Evolutionary conservation across 2,329 filamentous ascomycete genomes (phyloP).

Genomic region (Penicillium palitans): DNA sequence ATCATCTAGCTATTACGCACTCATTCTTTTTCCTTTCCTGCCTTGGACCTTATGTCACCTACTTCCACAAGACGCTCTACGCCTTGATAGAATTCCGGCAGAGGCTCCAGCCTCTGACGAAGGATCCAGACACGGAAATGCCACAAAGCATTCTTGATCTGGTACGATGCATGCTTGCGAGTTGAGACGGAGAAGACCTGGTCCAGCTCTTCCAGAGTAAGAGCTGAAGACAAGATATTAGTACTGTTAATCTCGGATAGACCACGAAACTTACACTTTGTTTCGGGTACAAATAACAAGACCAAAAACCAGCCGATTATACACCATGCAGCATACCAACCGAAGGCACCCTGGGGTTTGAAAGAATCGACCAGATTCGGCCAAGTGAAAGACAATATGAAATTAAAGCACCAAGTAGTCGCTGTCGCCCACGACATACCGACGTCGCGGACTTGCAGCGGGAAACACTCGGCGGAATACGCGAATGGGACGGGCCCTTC

Average conservation of each 20-base stretch:
- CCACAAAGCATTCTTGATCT: slow-evolving; percentile 42
- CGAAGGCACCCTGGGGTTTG: slow-evolving; percentile 55
- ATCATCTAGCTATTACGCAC: neutral
- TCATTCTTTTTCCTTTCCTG: neutral
- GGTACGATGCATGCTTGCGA: slow-evolving; percentile 43
- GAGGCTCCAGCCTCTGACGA: slow-evolving; percentile 37
- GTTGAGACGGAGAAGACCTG: slow-evolving; percentile 57
- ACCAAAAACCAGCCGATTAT: slow-evolving; percentile 55
- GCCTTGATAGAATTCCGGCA: slow-evolving; percentile 37
- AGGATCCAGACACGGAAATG: slow-evolving; percentile 44
- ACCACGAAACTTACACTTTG: slow-evolving; percentile 37
- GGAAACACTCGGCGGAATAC: slow-evolving; percentile 65
- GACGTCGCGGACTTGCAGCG: slow-evolving; percentile 60
- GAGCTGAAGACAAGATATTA: slow-evolving; percentile 26
- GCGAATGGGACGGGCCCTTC: slow-evolving; percentile 65
- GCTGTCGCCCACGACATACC: slow-evolving; percentile 62
- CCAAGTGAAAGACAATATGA: slow-evolving; percentile 56
- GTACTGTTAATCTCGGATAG: neutral
- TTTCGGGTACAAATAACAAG: slow-evolving; percentile 54
- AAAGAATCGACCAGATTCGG: slow-evolving; percentile 51
- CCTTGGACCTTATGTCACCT: slow-evolving; percentile 3
- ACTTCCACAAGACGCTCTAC: slow-evolving; percentile 27
- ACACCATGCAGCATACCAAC: slow-evolving; percentile 59
- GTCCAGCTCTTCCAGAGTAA: slow-evolving; percentile 51
- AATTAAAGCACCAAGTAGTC: slow-evolving; percentile 59